Base-by-base conservation (phyloP, 139 green algal genomes). In the Chlamydomonas applanata region DNA sequence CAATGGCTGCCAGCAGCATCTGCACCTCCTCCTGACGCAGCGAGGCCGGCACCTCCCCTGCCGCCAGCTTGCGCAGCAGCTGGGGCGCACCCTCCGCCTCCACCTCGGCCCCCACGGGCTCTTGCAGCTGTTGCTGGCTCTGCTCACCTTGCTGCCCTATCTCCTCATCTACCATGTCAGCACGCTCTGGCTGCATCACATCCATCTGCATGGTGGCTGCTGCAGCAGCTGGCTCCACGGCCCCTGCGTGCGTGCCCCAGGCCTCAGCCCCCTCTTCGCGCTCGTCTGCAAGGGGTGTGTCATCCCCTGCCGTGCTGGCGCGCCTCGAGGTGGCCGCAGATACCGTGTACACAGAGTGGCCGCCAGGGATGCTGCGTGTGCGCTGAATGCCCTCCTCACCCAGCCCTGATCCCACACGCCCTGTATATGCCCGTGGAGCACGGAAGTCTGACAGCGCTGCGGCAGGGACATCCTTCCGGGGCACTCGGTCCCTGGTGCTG, bases 1-100 rank as follows among this genome's bases (percentile, higher is more conserved):
- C 59, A 35, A 66, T 66, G 59, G 59, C 59, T 35, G 25, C 24
- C 25, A 66, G 59, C 59, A 66, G 59, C 59, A 66, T 29, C 59
- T 66, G 59, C 24, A 35, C 17, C 2, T 66, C 59, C 24, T 66
- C 59, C 59, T 66, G n/a, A 29, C 59, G 9, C 59, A 66, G 22
- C 9, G 11, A 29, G 9, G 29, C 22, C n/a, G 59, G 59, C 59
- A 66, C n/a, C 24, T 66, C n/a, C 22, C 59, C 59, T 2, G 24
- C 24, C n/a, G 25, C 59, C 59, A 66, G 59, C 59, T 66, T 29
- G n/a, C 30, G 59, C 59, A 66, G 24, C 59, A 66, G 24, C 59
- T 22, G 24, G 25, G 29, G 59, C 59, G 30, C n/a, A 35, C 11
- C n/a, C n/a, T 66, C 59, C 2, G 3, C 59, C 59, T 30, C 24